Base-by-base conservation (phyloP, 2,329 filamentous ascomycete species). In the Teratosphaeria gauchensis region DNA sequence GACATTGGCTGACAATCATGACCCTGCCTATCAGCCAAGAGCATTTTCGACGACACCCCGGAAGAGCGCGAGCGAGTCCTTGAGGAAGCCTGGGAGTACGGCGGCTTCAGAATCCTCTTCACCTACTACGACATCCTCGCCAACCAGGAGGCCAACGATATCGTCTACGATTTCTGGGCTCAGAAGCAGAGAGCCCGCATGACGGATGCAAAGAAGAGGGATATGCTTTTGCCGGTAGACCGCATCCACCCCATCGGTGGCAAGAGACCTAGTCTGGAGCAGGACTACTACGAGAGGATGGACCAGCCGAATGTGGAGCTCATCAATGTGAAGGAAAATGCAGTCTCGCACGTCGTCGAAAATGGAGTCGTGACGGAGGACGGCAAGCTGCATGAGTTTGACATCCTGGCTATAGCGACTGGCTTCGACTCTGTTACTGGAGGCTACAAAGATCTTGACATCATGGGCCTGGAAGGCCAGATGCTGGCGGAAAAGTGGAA, bases 51-150 rank as follows among this genome's bases (percentile, higher is more conserved):
- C 55, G 80, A 80, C 56, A 73, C 72, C 76, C 78, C 54, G 19
- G 65, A 65, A 5, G 61, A 61, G 2, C 59, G 63, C 8, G 64
- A 68, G 48, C 57, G 61, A 52, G 74, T 76, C 56, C 76, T 73
- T 57, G 71, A 78, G 56, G 71, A 74, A 53, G 64, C 72, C 1
- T 78, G 73, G 66, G 61, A 71, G 52, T 58, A 71, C 9, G 76
- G 76, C 11, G 70, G 69, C 16, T 71, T 72, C 64, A 69, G 73
- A 52, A 75, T 60, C 38, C 83, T 81, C 80, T 73, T 84, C 0
- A 68, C 75, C 2, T 86, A 84, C 72, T 78, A 78, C 56, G 83
- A 86, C 57, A 75, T 76, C 55, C 61, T 84, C 31, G 59, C 61
- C 58, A 71, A 74, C 60, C 55, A 65, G 19, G 65, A 67, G 11